phyloP scores from a whole-genome alignment of 2,329 filamentous ascomycete species.

The Dothistroma septosporum region DNA sequence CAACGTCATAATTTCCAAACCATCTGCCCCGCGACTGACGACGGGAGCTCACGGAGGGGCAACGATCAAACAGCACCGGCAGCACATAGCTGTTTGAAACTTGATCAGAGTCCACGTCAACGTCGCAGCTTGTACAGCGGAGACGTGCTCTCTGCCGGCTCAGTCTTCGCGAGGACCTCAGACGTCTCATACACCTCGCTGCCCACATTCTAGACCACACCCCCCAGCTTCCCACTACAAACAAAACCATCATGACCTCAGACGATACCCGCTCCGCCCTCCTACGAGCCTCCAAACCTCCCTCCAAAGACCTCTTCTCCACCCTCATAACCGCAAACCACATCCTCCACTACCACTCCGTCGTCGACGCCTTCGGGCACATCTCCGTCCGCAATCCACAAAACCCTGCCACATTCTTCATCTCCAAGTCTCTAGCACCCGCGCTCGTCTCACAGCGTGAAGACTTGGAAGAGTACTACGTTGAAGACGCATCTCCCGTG shows the following conservation, averaged over 20 bases:
- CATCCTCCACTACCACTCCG: conserved; percentile 15
- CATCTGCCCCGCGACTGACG: background rate
- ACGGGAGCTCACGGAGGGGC: background rate
- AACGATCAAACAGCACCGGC: background rate
- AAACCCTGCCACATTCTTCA: conserved; percentile 42
- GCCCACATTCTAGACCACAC: background rate
- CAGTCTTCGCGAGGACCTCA: too few species aligned
- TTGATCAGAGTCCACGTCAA: background rate
- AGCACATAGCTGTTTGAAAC: background rate
- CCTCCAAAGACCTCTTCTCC: conserved; percentile 28
- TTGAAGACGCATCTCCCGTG: conserved; percentile 38
- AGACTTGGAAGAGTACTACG: conserved; percentile 44
- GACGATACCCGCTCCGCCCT: conserved; percentile 22
- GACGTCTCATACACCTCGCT: background rate
- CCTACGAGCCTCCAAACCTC: conserved; percentile 29
- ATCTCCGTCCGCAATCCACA: conserved; percentile 36
- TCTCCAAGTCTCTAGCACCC: conserved; percentile 43
- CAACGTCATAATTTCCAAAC: background rate
- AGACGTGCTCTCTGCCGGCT: background rate
- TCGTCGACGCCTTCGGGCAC: conserved; percentile 36
- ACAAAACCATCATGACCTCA: background rate
- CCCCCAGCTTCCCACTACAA: background rate
- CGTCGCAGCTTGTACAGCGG: too few species aligned
- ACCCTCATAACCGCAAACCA: conserved; percentile 37
- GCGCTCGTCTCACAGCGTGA: conserved; percentile 40